phyloP scores from a whole-genome alignment of 2,329 filamentous ascomycete genomes.

The Elsinoe perseae region DNA sequence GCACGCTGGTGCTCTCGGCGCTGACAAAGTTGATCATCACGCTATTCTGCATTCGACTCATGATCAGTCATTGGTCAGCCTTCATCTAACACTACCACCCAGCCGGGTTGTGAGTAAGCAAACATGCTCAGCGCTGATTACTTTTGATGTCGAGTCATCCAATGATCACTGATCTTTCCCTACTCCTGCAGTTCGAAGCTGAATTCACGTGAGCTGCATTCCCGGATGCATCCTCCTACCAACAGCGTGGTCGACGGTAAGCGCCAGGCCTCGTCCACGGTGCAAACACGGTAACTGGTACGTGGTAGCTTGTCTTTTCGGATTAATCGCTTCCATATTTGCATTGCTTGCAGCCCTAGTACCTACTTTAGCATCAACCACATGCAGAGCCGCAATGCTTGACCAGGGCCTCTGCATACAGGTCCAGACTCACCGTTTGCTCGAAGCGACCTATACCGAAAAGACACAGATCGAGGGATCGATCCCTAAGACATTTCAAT shows the following conservation, averaged over 20 bases:
- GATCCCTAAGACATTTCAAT: conserved; percentile 6
- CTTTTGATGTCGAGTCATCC: background rate
- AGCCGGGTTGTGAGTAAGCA: background rate
- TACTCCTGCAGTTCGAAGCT: background rate
- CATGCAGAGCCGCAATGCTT: conserved; percentile 1
- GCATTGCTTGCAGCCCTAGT: background rate
- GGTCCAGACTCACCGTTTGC: conserved; percentile 2
- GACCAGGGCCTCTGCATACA: background rate
- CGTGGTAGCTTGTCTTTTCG: background rate
- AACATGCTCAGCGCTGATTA: background rate
- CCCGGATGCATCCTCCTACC: background rate
- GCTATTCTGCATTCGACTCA: background rate
- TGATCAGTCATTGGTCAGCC: background rate
- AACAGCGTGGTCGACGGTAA: background rate
- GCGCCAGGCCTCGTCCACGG: background rate
- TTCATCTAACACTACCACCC: background rate
- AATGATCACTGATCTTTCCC: background rate
- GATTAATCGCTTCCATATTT: background rate
- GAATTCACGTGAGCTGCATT: background rate
- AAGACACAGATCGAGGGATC: background rate
- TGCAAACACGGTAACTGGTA: background rate
- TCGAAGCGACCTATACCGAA: background rate
- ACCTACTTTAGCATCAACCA: background rate
- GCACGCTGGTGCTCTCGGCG: background rate
- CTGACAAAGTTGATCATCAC: background rate